These are phyloP conservation scores for Exophiala xenobiotica DNA, from an alignment of 2,329 filamentous ascomycete genomes.

Conservation along the genomic window DNA sequence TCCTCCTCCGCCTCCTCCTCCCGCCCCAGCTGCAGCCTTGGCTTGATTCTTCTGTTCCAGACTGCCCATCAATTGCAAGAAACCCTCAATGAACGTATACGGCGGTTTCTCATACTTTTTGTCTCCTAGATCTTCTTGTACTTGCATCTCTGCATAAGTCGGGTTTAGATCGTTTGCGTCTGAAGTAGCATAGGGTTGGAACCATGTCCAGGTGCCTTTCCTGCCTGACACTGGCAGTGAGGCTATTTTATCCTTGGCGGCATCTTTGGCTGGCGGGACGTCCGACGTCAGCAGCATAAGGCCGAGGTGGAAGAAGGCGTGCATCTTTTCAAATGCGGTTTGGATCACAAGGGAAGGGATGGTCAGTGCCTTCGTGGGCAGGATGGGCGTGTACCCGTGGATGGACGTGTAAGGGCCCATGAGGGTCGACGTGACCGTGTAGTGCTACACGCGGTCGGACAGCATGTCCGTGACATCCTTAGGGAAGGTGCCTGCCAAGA, in stretches of 20 bases:
- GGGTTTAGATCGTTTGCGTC: background rate
- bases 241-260: background rate
- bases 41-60: too few relatives aligned
- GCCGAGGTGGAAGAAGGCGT: background rate
- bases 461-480: too few relatives aligned
- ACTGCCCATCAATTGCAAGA: background rate
- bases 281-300: background rate
- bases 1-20: too few relatives aligned
- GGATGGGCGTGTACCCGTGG: background rate
- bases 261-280: background rate
- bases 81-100: slow-evolving; percentile 1
- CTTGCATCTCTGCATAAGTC: background rate
- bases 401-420: background rate
- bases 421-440: too few relatives aligned
- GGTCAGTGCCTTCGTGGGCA: background rate
- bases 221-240: background rate
- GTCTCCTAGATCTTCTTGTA: background rate
- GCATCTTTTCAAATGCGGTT: background rate
- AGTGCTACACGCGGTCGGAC: too few relatives aligned
- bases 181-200: background rate
- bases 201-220: background rate
- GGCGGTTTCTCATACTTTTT: background rate
- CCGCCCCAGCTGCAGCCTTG: too few relatives aligned
- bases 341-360: background rate
- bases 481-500: too few relatives aligned